Conservation (phyloP, 805 yeast genomes). For the Metschnikowia anglica region DNA sequence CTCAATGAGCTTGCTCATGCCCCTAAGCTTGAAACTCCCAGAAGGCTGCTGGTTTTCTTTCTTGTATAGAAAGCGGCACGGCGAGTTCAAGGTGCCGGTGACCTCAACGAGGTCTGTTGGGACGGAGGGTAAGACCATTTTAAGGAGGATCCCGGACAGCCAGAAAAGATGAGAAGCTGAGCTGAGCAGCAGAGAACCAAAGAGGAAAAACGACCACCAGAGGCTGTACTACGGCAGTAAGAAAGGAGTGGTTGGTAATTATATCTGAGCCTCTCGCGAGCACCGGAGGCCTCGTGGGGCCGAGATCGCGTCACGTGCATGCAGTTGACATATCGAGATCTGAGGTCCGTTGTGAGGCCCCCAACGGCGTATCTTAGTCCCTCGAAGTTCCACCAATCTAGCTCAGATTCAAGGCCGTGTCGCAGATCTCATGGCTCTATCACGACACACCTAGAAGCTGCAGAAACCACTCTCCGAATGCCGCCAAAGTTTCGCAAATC, state of each 20-base stretch:
- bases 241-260: too few relatives aligned
- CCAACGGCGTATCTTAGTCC: too few relatives aligned
- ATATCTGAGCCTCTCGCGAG: too few relatives aligned
- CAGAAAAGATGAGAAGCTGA: not conserved
- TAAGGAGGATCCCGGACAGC: not conserved
- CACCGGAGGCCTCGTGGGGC: too few relatives aligned
- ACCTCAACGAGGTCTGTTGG: conserved; percentile 42
- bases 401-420: too few relatives aligned
- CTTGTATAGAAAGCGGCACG: conserved; percentile 46
- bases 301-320: too few relatives aligned
- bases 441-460: too few relatives aligned
- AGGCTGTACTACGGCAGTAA: too few relatives aligned
- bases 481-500: conserved; percentile 17
- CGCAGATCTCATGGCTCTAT: too few relatives aligned
- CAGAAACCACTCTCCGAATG: conserved; percentile 4
- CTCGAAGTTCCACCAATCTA: too few relatives aligned
- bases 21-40: conserved; percentile 57
- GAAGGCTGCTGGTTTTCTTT: conserved; percentile 55
- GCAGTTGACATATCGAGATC: too few relatives aligned
- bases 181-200: not conserved
- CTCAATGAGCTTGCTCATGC: conserved; percentile 48
- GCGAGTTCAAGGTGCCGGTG: conserved; percentile 25
- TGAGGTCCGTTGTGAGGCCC: too few relatives aligned
- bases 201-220: not conserved
- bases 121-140: conserved; percentile 23